Base-by-base conservation (phyloP, 352 stramenopile genomes). In the Pythium folliculosum region DNA sequence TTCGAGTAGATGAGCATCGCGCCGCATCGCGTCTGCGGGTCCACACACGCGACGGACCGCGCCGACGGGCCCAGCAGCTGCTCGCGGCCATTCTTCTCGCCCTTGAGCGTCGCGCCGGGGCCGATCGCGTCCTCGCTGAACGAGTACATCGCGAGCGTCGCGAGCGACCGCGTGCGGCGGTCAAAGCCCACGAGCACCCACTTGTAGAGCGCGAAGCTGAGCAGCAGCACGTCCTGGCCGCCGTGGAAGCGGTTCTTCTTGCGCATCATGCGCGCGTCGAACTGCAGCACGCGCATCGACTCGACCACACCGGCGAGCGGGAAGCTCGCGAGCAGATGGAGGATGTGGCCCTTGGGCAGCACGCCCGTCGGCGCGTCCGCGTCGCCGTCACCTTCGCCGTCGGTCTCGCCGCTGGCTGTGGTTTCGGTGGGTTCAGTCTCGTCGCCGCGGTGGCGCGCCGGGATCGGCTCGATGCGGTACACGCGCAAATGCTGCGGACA, bases 1-100 rank as follows among this genome's bases (percentile, higher is more conserved):
- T 94, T 87, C 19, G 70, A 71, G 77, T 96, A 96, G 37, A 94
- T 75, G 25, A 96, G 71, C 83, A 96, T 92, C 16, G 86, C 85
- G 4, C 81, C 82, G 67, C 88, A 96, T 10, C 88, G 75, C 30
- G 82, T 89, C 68, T 94, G 86, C 5, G 88, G 82, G 52, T 96
- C 88, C 19, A 92, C 78, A 32, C 80, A 71, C 5, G 80, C 81
- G 2, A 78, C 60, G 0, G 83, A 71, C 25, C 79, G 74, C 22
- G 84, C 86, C 1, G 71, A 85, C 19, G 91, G 75, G 12, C 88
- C 88, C 7, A 92, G 73, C 50, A 94, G 64, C 49, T 96, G 88
- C 17, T 90, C 85, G 0, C 83, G 79, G 3, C 88, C 88, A 55
- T 92, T 81, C 55, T 81, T 82, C 51, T 96, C 88, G 48, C 83